Evolutionary conservation across 805 yeast genomes (phyloP).

Genomic region (Naumovozyma castellii): DNA sequence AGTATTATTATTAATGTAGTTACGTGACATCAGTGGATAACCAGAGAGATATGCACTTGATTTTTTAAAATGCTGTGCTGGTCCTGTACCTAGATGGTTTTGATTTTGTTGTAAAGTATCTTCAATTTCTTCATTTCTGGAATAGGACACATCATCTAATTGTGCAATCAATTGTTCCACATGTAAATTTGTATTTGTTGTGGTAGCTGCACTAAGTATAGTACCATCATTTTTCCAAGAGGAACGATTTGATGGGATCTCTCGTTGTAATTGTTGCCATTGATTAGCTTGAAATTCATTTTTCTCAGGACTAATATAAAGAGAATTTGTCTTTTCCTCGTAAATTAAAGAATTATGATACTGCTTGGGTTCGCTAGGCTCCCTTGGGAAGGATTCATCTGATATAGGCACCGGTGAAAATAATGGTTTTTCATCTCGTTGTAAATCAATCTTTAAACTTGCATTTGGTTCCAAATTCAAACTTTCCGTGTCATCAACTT

Average conservation of each 20-base stretch:
- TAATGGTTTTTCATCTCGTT: not conserved
- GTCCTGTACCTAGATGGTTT: not conserved
- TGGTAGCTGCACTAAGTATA: not conserved
- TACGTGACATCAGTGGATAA: conserved; percentile 6
- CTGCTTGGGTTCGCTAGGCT: not conserved
- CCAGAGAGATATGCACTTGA: conserved; percentile 31
- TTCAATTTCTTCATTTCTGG: conserved; percentile 15
- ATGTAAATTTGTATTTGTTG: conserved; percentile 14
- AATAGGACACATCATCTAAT: conserved; percentile 21
- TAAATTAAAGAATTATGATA: not conserved
- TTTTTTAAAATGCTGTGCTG: conserved; percentile 12
- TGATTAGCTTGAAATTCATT: not conserved
- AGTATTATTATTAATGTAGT: not conserved
- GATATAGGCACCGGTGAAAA: not conserved
- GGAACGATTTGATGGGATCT: not conserved
- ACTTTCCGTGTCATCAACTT: conserved; percentile 5
- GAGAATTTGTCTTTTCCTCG: not conserved
- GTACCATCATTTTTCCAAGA: not conserved
- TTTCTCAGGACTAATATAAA: not conserved
- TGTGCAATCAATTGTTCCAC: conserved; percentile 27
- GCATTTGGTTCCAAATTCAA: conserved; percentile 13
- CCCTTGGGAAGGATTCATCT: not conserved
- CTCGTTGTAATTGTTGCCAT: not conserved
- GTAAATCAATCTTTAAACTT: not conserved
- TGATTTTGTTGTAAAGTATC: conserved; percentile 1